Percentiles rank a stretch among this genome's conserved stretches.
phyloP scores from a whole-genome alignment of 306 rosid species.

The Cicer bijugum region DNA sequence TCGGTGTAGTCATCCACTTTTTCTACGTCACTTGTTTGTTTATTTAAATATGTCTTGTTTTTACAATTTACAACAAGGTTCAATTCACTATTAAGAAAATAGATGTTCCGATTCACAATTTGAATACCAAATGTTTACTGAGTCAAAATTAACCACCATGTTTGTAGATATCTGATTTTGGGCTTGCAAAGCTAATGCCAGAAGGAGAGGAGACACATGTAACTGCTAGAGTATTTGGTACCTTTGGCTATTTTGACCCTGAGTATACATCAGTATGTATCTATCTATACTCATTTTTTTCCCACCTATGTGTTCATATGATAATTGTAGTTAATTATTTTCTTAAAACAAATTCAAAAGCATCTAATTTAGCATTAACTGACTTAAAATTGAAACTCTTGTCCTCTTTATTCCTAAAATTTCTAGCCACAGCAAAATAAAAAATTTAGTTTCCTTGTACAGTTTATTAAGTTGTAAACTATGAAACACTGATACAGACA shows the following conservation, averaged over 20 bases:
- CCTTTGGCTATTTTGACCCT: slow-evolving; percentile 94
- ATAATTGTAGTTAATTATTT: slow-evolving; percentile 9
- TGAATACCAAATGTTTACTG: not conserved
- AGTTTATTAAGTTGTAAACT: too few species aligned
- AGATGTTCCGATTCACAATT: too few species aligned
- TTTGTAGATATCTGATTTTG: slow-evolving; percentile 89
- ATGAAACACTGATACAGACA: too few species aligned
- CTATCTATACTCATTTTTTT: not conserved
- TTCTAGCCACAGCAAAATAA: slow-evolving; percentile 7
- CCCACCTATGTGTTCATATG: slow-evolving; percentile 25
- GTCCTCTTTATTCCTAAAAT: slow-evolving; percentile 14
- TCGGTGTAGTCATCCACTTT: too few species aligned
- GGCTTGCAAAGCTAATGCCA: slow-evolving; percentile 96
- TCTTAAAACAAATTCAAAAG: slow-evolving; percentile 17
- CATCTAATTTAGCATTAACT: not conserved
- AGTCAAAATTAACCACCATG: slow-evolving; percentile 34
- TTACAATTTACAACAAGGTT: too few species aligned
- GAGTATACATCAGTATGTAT: slow-evolving; percentile 88
- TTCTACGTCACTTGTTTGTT: too few species aligned
- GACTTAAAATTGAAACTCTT: not conserved
- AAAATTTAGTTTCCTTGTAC: not conserved
- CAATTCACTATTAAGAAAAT: too few species aligned
- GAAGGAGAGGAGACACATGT: slow-evolving; percentile 80
- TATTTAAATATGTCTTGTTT: too few species aligned
- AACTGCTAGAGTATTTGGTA: slow-evolving; percentile 88